Percentiles rank a stretch among this genome's conserved stretches.
Evolutionary conservation across 2,329 filamentous ascomycete genomes (phyloP).

Genomic region (Ceratocystis smalleyi): DNA sequence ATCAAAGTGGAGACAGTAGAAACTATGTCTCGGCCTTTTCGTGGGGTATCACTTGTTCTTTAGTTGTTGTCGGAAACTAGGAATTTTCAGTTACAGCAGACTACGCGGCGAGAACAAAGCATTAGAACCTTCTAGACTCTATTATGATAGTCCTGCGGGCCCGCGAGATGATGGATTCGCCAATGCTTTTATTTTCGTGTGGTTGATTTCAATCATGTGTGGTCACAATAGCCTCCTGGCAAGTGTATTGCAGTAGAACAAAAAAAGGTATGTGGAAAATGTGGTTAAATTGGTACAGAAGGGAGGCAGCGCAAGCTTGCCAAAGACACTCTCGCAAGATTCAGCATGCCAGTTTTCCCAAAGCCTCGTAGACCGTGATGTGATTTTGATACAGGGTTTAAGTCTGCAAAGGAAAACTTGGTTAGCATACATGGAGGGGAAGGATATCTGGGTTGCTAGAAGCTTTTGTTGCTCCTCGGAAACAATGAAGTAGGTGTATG

Average conservation of each 20-base stretch:
- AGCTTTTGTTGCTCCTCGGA: background rate
- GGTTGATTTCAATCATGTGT: conserved; percentile 8
- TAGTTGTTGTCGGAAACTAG: too few relatives aligned
- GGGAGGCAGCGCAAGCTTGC: conserved; percentile 17
- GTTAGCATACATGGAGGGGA: background rate
- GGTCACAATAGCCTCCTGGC: conserved; percentile 10
- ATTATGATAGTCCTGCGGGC: background rate
- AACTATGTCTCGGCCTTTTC: too few relatives aligned
- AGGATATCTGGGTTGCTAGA: background rate
- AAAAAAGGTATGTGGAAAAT: conserved; percentile 17
- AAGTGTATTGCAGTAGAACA: conserved; percentile 5
- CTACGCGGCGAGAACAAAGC: too few relatives aligned
- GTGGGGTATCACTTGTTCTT: too few relatives aligned
- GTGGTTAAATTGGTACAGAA: conserved; percentile 18
- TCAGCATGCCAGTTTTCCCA: conserved; percentile 18
- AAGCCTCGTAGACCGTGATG: conserved; percentile 17
- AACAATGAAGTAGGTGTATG: background rate
- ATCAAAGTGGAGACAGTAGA: too few relatives aligned
- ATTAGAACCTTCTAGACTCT: background rate
- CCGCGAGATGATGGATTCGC: conserved; percentile 9
- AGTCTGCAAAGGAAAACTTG: conserved; percentile 11
- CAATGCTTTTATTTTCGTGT: conserved; percentile 12
- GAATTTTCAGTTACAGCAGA: too few relatives aligned
- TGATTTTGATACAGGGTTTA: conserved; percentile 18
- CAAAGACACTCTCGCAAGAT: conserved; percentile 17